Conservation (phyloP, 2,329 filamentous ascomycete genomes). For the Colletotrichum sp. region DNA sequence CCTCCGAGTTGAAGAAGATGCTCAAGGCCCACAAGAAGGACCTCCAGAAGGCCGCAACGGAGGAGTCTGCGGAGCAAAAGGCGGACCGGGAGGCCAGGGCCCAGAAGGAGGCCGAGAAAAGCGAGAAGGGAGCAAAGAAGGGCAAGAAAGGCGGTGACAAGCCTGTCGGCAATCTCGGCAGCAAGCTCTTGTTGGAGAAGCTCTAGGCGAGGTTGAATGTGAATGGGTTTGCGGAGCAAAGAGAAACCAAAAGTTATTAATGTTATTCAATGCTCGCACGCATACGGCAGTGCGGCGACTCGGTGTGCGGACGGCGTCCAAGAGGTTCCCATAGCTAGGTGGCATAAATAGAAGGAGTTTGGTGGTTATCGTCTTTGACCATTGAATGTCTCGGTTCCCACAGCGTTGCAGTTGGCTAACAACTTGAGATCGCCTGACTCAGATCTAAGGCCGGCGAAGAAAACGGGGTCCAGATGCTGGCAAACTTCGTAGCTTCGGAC, state of each 20-base stretch:
- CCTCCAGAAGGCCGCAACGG: slow-evolving; percentile 70
- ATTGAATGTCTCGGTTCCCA: not conserved
- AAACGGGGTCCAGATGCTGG: not conserved
- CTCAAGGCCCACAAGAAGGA: slow-evolving; percentile 76
- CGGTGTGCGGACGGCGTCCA: slow-evolving; percentile 11
- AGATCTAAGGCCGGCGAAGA: not conserved
- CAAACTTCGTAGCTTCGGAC: not conserved
- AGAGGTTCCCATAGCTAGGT: slow-evolving; percentile 1
- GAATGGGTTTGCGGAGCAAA: slow-evolving; percentile 5
- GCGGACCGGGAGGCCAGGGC: slow-evolving; percentile 55
- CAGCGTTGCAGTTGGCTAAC: not conserved
- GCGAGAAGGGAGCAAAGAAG: slow-evolving; percentile 44
- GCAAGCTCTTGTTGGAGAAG: slow-evolving; percentile 65
- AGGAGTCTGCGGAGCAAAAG: slow-evolving; percentile 61
- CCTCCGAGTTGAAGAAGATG: slow-evolving; percentile 69
- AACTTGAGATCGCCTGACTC: not conserved
- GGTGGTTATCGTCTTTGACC: not conserved
- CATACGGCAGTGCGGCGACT: not conserved
- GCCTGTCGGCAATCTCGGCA: slow-evolving; percentile 65
- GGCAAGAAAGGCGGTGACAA: slow-evolving; percentile 45
- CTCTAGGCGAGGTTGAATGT: slow-evolving; percentile 35
- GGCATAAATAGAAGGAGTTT: slow-evolving; percentile 10
- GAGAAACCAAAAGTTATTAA: slow-evolving; percentile 14
- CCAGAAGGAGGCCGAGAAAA: slow-evolving; percentile 42
- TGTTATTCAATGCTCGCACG: slow-evolving; percentile 17